Conservation (phyloP, 495 filamentous ascomycete species). For the Beverwykella pulmonaria region DNA sequence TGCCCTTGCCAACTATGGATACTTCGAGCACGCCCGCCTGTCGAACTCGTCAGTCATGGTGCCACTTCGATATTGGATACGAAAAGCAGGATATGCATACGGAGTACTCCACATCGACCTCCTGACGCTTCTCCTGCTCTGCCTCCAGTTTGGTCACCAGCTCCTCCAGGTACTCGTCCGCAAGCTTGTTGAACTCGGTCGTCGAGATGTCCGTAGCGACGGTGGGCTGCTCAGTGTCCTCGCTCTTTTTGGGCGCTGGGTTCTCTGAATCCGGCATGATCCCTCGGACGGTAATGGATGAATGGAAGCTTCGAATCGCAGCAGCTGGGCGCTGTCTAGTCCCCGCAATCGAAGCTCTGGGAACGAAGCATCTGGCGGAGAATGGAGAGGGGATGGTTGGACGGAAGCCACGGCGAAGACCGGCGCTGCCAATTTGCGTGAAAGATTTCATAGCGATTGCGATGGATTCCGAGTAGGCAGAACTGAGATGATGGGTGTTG, state of each 20-base stretch:
- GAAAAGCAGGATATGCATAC: slow-evolving; percentile 42
- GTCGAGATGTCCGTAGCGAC: slow-evolving; percentile 69
- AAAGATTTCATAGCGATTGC: slow-evolving; percentile 24
- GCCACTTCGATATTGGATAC: background rate
- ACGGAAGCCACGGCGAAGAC: slow-evolving; percentile 22
- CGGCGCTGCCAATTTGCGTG: slow-evolving; percentile 12
- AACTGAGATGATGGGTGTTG: background rate
- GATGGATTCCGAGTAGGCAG: background rate
- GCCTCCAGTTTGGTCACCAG: slow-evolving; percentile 45
- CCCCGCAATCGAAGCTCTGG: background rate
- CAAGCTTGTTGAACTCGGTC: slow-evolving; percentile 70
- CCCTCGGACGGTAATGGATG: slow-evolving; percentile 21
- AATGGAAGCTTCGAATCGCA: slow-evolving; percentile 25
- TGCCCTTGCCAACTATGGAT: slow-evolving; percentile 63
- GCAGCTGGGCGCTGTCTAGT: background rate
- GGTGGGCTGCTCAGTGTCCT: slow-evolving; percentile 27
- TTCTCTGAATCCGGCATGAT: slow-evolving; percentile 46
- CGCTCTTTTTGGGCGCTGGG: slow-evolving; percentile 40
- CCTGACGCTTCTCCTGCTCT: slow-evolving; percentile 63
- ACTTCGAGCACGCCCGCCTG: slow-evolving; percentile 86
- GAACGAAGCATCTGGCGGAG: slow-evolving; percentile 4
- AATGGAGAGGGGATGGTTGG: background rate
- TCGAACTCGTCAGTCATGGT: slow-evolving; percentile 12
- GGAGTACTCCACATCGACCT: slow-evolving; percentile 66
- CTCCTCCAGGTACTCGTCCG: slow-evolving; percentile 65